A percentile compares a stretch with the other conserved stretches of the same genome.
Conservation (phyloP, 2,329 filamentous ascomycete genomes). For the Knufia petricola region DNA sequence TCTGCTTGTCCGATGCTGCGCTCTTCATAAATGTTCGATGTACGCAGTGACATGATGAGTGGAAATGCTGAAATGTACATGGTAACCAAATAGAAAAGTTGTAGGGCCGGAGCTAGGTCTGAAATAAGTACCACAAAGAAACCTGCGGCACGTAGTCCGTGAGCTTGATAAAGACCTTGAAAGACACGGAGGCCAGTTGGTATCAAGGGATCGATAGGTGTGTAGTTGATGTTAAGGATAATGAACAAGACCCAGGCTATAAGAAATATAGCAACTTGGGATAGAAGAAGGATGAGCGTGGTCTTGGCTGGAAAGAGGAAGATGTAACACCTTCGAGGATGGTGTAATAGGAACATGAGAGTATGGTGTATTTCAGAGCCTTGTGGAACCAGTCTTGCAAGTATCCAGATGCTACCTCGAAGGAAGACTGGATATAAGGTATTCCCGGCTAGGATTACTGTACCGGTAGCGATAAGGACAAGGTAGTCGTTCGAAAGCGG, state of each 20-base stretch:
- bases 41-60: constrained; percentile 86
- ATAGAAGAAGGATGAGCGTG: constrained; percentile 48
- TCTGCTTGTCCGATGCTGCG: constrained; percentile 49
- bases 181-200: constrained; percentile 41
- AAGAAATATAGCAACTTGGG: constrained; percentile 44
- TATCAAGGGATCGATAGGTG: constrained; percentile 38
- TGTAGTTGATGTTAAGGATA: constrained; percentile 27
- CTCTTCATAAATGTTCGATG: constrained; percentile 65
- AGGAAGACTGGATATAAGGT: constrained; percentile 46
- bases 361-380: constrained; percentile 31
- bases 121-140: constrained; percentile 42
- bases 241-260: constrained; percentile 41
- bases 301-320: constrained; percentile 51
- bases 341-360: constrained; percentile 50
- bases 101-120: constrained; percentile 42
- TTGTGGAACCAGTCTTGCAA: constrained; percentile 40
- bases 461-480: constrained; percentile 25
- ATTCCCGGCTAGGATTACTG: constrained; percentile 31
- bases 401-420: constrained; percentile 49
- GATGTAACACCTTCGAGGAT: constrained; percentile 54
- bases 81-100: constrained; percentile 90
- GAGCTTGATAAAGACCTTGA: constrained; percentile 51
- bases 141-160: constrained; percentile 41
- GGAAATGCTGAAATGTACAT: constrained; percentile 99
- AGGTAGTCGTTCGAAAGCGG: constrained; percentile 26